phyloP scores from a whole-genome alignment of 1,284 basidiomycete genomes.

The Rhizopogon parksii region DNA sequence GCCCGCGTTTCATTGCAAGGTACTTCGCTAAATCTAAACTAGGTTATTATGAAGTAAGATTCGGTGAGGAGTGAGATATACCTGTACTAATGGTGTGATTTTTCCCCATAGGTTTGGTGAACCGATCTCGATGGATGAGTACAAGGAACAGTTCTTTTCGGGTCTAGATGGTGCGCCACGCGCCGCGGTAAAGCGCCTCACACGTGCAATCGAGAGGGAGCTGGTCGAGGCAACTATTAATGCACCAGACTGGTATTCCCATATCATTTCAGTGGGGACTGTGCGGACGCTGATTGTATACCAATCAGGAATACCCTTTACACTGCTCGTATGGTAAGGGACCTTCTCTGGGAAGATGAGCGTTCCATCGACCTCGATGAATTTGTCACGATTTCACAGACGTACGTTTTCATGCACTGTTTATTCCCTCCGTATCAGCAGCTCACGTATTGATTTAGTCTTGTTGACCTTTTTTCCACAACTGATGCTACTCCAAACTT shows the following conservation, averaged over 20 bases:
- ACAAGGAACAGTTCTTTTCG: constrained; percentile 73
- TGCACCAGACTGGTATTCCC: constrained; percentile 78
- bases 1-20: background rate
- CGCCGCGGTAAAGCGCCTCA: constrained; percentile 82
- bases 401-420: constrained; percentile 41
- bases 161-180: constrained; percentile 62
- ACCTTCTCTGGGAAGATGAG: constrained; percentile 82
- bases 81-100: constrained; percentile 10
- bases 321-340: constrained; percentile 81
- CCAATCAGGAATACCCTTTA: constrained; percentile 73
- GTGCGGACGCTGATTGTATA: constrained; percentile 13
- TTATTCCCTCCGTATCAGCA: constrained; percentile 13
- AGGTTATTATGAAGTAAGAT: constrained; percentile 69
- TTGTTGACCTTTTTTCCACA: constrained; percentile 80
- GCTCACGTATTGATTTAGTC: constrained; percentile 36
- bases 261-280: constrained; percentile 7
- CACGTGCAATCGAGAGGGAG: constrained; percentile 64
- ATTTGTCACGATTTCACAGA: constrained; percentile 81
- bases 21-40: constrained; percentile 10
- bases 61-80: constrained; percentile 6
- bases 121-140: constrained; percentile 72
- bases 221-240: constrained; percentile 81
- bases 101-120: constrained; percentile 60
- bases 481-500: constrained; percentile 56
- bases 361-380: constrained; percentile 70